Conservation (phyloP, 768 basidiomycete genomes). For the Termitomyces sp. region DNA sequence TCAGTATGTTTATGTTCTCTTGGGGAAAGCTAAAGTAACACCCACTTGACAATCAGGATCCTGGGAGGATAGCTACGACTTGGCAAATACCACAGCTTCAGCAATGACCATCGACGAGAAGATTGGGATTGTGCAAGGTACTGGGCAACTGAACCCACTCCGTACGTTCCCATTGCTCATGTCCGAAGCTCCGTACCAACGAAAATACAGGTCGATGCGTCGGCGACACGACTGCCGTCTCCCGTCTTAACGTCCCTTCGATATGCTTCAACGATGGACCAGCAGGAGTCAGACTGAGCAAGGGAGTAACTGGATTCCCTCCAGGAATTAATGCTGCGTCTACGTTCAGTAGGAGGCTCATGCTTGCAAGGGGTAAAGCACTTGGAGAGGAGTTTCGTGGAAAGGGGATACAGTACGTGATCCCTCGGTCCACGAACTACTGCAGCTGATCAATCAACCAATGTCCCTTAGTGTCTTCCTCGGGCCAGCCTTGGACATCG, state of each 20-base stretch:
- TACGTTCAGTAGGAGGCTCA: slow-evolving; percentile 57
- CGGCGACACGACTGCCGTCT: slow-evolving; percentile 39
- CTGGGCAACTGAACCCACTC: slow-evolving; percentile 37
- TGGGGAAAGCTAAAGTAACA: background rate
- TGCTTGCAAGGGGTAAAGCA: slow-evolving; percentile 57
- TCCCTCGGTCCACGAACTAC: too few relatives aligned
- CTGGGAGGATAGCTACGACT: slow-evolving; percentile 40
- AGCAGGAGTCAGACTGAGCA: slow-evolving; percentile 39
- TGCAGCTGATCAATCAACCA: background rate
- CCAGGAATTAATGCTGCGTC: slow-evolving; percentile 52
- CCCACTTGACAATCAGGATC: slow-evolving; percentile 27
- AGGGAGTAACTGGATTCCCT: slow-evolving; percentile 49
- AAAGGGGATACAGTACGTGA: slow-evolving; percentile 52
- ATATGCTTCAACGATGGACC: slow-evolving; percentile 49
- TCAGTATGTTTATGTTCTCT: background rate
- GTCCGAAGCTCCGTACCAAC: background rate
- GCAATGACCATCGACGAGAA: slow-evolving; percentile 46
- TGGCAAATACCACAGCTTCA: slow-evolving; percentile 31
- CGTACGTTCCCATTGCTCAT: slow-evolving; percentile 19
- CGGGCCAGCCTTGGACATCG: slow-evolving; percentile 55
- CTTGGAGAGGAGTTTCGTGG: slow-evolving; percentile 64
- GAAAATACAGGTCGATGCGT: slow-evolving; percentile 38
- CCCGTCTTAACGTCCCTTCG: slow-evolving; percentile 38
- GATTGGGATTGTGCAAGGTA: slow-evolving; percentile 40
- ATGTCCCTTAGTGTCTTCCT: slow-evolving; percentile 33